Evolutionary conservation across 2,329 filamentous ascomycete genomes (phyloP).

Genomic region (Colletotrichum neosansevieriae): DNA sequence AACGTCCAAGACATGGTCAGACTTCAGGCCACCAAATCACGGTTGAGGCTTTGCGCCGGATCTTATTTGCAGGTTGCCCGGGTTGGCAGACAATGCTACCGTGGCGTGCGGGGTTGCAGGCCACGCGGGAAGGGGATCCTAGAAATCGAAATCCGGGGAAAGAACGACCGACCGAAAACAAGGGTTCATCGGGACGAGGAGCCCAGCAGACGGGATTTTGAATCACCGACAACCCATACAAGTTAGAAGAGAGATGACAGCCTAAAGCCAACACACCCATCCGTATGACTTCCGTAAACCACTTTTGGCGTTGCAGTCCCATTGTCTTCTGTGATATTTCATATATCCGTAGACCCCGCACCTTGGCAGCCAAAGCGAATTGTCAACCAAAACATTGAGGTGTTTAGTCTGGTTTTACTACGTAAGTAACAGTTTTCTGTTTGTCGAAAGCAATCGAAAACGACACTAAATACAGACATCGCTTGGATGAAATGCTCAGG

Average conservation of each 20-base stretch:
- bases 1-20: neutral
- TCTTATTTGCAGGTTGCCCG: conserved; percentile 1
- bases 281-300: too few species aligned
- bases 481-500: too few species aligned
- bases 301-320: too few species aligned
- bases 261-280: neutral
- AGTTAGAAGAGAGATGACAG: conserved; percentile 1
- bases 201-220: neutral
- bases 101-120: conserved; percentile 27
- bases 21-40: conserved; percentile 23
- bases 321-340: too few species aligned
- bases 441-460: too few species aligned
- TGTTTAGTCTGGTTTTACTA: too few species aligned
- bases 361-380: too few species aligned
- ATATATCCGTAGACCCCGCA: too few species aligned
- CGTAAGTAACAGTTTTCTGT: too few species aligned
- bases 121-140: conserved; percentile 2
- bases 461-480: too few species aligned
- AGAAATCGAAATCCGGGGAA: conserved; percentile 31
- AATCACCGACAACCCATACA: conserved; percentile 6
- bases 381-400: too few species aligned
- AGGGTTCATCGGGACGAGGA: conserved; percentile 15
- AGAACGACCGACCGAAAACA: conserved; percentile 25
- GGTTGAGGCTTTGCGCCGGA: neutral
- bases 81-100: conserved; percentile 3